Conservation (phyloP, 306 rosid genomes). For the Luffa aegyptiaca region DNA sequence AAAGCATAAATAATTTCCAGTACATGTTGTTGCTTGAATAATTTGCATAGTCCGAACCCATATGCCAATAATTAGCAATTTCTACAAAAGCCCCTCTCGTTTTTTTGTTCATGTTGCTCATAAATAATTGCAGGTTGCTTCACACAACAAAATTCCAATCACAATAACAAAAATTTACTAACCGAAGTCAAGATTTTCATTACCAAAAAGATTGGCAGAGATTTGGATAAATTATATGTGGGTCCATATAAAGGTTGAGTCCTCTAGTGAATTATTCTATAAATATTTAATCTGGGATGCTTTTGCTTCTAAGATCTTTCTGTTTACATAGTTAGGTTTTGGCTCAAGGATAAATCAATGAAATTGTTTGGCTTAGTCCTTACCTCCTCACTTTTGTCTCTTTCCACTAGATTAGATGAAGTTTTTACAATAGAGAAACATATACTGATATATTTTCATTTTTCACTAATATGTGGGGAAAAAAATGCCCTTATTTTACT, state of each 20-base stretch:
- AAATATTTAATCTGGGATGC: background rate
- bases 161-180: background rate
- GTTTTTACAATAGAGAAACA: background rate
- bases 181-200: background rate
- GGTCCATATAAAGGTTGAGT: background rate
- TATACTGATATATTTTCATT: background rate
- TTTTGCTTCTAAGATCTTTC: background rate
- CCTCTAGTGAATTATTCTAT: background rate
- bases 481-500: background rate
- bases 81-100: background rate
- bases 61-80: background rate
- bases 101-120: background rate
- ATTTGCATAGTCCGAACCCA: background rate
- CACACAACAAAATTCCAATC: background rate
- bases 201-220: background rate
- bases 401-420: background rate
- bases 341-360: background rate
- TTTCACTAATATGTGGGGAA: background rate
- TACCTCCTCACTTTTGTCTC: background rate
- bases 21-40: background rate
- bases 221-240: background rate
- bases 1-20: background rate
- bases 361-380: background rate
- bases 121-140: background rate
- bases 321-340: background rate